Conservation (phyloP, 2,329 filamentous ascomycete species). For the Dactylellina cionopaga region DNA sequence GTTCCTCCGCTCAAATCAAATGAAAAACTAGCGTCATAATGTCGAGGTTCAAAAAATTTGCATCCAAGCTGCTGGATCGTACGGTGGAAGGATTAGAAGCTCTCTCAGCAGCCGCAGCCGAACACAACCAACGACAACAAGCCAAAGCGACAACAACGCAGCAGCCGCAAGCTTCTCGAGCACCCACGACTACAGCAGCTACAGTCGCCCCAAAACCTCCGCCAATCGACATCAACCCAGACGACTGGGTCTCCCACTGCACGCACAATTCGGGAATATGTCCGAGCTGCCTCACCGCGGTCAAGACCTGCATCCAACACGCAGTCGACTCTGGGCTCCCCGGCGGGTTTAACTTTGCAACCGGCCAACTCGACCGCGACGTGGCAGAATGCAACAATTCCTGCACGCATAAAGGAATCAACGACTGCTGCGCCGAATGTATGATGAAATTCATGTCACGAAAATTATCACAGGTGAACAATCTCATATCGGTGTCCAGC, state of each 20-base stretch:
- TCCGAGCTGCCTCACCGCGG: not conserved
- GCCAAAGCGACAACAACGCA: not conserved
- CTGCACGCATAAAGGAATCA: slow-evolving; percentile 21
- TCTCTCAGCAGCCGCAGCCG: not conserved
- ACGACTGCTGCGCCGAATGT: slow-evolving; percentile 23
- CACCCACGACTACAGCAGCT: not conserved
- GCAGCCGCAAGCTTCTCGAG: not conserved
- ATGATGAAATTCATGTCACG: slow-evolving; percentile 6
- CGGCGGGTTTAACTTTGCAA: slow-evolving; percentile 34
- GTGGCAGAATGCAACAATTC: slow-evolving; percentile 29
- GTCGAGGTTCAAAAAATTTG: slow-evolving; percentile 35
- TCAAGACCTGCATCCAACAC: slow-evolving; percentile 22
- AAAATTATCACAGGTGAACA: not conserved
- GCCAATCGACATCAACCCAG: not conserved
- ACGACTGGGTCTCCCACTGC: slow-evolving; percentile 19
- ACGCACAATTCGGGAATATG: slow-evolving; percentile 1
- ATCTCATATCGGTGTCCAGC: not conserved
- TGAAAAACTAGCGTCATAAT: no score
- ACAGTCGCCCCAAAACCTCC: not conserved
- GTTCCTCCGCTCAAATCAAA: no score
- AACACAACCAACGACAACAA: not conserved
- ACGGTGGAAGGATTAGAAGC: slow-evolving; percentile 2
- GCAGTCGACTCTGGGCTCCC: slow-evolving; percentile 21
- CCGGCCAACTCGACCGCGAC: slow-evolving; percentile 15
- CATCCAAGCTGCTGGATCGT: not conserved